These are phyloP conservation scores for Botrytis medusae DNA, from an alignment of 2,329 filamentous ascomycete genomes.

Conservation along the genomic window DNA sequence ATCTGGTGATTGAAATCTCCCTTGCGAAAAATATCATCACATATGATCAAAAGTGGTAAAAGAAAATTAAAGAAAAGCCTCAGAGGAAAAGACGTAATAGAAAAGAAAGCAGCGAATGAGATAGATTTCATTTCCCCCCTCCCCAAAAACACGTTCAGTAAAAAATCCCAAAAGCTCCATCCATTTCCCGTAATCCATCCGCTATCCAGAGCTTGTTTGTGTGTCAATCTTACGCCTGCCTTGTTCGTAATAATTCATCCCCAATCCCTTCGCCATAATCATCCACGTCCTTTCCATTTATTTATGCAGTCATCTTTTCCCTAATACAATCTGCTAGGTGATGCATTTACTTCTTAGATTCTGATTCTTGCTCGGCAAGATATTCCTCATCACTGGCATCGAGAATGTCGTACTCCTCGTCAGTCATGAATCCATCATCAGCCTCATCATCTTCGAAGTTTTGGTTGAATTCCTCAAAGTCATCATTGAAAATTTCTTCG, in stretches of 20 bases:
- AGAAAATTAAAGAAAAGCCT: background rate
- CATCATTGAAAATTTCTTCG: constrained; percentile 37
- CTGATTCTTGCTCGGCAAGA: constrained; percentile 51
- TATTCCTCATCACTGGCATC: constrained; percentile 92
- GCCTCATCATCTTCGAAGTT: constrained; percentile 57
- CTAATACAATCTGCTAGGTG: constrained; percentile 17
- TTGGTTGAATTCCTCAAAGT: constrained; percentile 53
- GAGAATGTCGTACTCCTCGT: constrained; percentile 97
- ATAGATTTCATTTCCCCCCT: background rate
- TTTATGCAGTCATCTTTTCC: background rate
- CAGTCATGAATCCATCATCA: constrained; percentile 82
- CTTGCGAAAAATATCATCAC: constrained; percentile 12
- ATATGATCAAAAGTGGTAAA: background rate
- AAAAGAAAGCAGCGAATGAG: constrained; percentile 17
- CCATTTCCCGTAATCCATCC: constrained; percentile 16
- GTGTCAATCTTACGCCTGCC: constrained; percentile 38
- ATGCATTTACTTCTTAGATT: constrained; percentile 34
- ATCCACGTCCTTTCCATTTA: constrained; percentile 18
- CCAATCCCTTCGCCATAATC: constrained; percentile 19
- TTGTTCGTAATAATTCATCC: constrained; percentile 20
- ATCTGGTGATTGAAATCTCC: background rate
- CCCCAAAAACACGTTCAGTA: constrained; percentile 2
- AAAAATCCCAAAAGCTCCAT: constrained; percentile 31
- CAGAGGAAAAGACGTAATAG: background rate
- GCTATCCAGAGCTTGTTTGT: constrained; percentile 34